Evolutionary conservation across 2,329 filamentous ascomycete genomes (phyloP).

Genomic region (Sporothrix variecibatus): DNA sequence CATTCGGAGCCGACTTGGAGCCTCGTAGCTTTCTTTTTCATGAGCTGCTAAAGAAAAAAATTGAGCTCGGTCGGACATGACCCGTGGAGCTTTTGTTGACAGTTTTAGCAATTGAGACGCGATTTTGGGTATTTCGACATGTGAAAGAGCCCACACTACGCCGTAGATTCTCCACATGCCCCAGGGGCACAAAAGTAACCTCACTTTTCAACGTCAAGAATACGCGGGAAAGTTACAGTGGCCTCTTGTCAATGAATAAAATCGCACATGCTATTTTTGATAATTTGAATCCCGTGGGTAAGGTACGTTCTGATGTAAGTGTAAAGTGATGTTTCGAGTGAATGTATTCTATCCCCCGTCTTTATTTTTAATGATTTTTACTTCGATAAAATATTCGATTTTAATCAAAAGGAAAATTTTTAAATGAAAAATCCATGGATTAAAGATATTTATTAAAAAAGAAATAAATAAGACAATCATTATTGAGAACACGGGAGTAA

Average conservation of each 20-base stretch:
- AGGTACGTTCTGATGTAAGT: no score
- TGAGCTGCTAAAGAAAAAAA: not conserved
- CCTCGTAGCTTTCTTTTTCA: not conserved
- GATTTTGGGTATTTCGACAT: not conserved
- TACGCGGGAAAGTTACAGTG: not conserved
- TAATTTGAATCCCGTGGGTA: not conserved
- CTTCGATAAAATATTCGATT: not conserved
- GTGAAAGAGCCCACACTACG: conserved; percentile 5
- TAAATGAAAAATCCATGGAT: no score
- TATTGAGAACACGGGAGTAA: not conserved
- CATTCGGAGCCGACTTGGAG: not conserved
- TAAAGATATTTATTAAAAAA: not conserved
- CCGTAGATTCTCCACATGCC: not conserved
- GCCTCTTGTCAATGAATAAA: not conserved
- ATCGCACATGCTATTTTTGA: not conserved
- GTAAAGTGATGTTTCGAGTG: no score
- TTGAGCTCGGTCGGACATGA: not conserved
- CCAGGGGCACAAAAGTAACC: not conserved
- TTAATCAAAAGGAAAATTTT: no score
- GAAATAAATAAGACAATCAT: not conserved
- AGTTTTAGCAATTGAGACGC: not conserved
- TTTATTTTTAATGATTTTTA: no score
- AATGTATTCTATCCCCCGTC: no score
- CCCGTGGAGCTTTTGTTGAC: not conserved
- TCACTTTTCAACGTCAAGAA: not conserved